Evolutionary conservation across 1,139 yeast genomes (phyloP), one percentile per base, ranked within the genome.

Genomic region (Hyphopichia khmerensis): DNA sequence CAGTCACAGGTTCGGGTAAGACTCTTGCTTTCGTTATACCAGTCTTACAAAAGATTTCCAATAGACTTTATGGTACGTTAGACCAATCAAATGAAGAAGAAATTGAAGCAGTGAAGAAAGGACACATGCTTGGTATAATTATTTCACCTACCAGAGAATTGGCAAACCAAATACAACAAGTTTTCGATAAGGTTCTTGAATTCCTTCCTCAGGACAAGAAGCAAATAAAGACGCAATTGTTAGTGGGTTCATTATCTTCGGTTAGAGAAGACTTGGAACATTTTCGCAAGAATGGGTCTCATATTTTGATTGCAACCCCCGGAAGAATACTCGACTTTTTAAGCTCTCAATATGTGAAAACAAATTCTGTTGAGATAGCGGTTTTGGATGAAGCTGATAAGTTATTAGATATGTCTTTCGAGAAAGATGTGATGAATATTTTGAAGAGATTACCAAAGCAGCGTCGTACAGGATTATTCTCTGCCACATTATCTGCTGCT

Each of bases 1-100:
- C 98, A 0, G 96, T 90, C 2, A 93, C 99, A 0, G 99, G 99
- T 0, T 90, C 98, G 0, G 99, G 99, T 8, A 93, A 93, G 60
- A 93, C 99, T 0, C 64, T 91, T 29, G 88, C 98, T 3, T 93
- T 87, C 64, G 81, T 82, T 8, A 75, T 93, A 3, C 99, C 99
- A 0, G 77, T 90, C 2, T 60, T 91, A 19, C 93, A 90, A 53
- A 80, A 80, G 60, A 64, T 84, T 29, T 64, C 76, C 35, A 60
- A 57, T 33, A 48, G 59, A 15, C 48, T 64, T 38, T 44, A 64
- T 27, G 58, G 61, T 40, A 52, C 63, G 32, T 50, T 54, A 33
- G 39, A 29, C 13, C 17, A 33, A 6, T 45, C 35, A 4, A 58
- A 51, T 16, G 53, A 55, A 9, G 60, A 56, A 40, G 48, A 56